Evolutionary conservation across 2,329 filamentous ascomycete genomes (phyloP).

Genomic region (Trematosphaeria pertusa): DNA sequence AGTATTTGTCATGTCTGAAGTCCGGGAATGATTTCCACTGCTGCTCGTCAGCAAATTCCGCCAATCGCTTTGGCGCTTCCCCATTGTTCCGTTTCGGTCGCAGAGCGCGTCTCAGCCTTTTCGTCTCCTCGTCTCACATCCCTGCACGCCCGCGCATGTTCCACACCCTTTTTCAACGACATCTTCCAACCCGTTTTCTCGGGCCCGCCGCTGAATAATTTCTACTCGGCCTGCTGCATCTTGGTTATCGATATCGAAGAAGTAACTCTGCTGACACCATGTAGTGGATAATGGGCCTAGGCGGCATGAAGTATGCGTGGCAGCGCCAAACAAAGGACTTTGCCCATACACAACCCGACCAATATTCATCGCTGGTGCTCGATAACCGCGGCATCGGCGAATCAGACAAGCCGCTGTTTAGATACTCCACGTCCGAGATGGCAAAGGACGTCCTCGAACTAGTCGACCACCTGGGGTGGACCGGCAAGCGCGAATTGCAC

Average conservation of each 20-base stretch:
- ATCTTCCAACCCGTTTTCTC: slow-evolving; percentile 1
- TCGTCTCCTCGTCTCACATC: slow-evolving; percentile 35
- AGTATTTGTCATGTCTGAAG: slow-evolving; percentile 29
- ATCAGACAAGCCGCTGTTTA: slow-evolving; percentile 76
- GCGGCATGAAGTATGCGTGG: slow-evolving; percentile 72
- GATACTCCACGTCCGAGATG: slow-evolving; percentile 87
- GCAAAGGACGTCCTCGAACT: slow-evolving; percentile 78
- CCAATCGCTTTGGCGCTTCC: slow-evolving; percentile 19
- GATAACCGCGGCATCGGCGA: slow-evolving; percentile 88
- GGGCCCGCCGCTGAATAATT: neutral
- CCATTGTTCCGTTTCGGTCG: slow-evolving; percentile 46
- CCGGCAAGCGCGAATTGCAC: slow-evolving; percentile 64
- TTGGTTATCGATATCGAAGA: neutral
- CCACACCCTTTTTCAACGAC: slow-evolving; percentile 25
- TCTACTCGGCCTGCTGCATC: neutral
- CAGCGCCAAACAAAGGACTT: slow-evolving; percentile 85
- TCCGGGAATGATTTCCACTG: slow-evolving; percentile 12
- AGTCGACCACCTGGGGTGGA: slow-evolving; percentile 73
- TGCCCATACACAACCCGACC: slow-evolving; percentile 70
- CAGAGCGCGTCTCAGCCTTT: slow-evolving; percentile 44
- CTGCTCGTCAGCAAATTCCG: neutral
- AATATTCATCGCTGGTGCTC: slow-evolving; percentile 76
- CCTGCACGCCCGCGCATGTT: slow-evolving; percentile 23
- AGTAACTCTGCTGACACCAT: slow-evolving; percentile 19
- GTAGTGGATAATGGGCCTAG: slow-evolving; percentile 83